Evolutionary conservation across 148 eudicot species (phyloP).

Genomic region (Silene latifolia): DNA sequence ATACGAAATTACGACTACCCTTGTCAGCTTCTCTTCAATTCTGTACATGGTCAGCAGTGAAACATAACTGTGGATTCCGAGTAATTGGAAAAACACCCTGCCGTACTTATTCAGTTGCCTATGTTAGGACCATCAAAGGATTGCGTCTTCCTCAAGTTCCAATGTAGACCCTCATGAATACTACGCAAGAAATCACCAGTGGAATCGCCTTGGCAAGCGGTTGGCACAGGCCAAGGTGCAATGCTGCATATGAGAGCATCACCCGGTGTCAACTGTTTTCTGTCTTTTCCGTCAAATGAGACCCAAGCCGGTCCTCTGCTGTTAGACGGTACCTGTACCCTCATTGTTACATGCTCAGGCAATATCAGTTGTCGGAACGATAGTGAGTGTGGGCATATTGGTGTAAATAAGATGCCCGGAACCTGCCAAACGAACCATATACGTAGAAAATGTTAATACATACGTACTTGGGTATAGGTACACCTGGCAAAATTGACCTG

Average conservation of each 20-base stretch:
- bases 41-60: background rate
- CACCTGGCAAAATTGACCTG: too few species aligned
- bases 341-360: conserved; percentile 61
- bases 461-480: too few species aligned
- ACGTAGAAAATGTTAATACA: background rate
- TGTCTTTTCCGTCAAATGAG: conserved; percentile 69
- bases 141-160: conserved; percentile 94
- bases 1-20: background rate
- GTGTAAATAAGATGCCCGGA: conserved; percentile 79
- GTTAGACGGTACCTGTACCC: conserved; percentile 66
- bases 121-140: conserved; percentile 62
- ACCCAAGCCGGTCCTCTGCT: conserved; percentile 77
- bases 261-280: conserved; percentile 60
- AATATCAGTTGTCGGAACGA: conserved; percentile 78
- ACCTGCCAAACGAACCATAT: conserved; percentile 42
- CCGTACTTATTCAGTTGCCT: background rate
- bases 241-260: conserved; percentile 93
- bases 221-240: conserved; percentile 95
- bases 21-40: background rate
- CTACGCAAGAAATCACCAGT: conserved; percentile 79
- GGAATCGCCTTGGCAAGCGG: conserved; percentile 78
- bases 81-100: too few species aligned
- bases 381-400: conserved; percentile 74
- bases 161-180: conserved; percentile 89
- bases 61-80: background rate